These are phyloP conservation scores for Lolium perenne DNA, from an alignment of 176 grass and related monocot species.

Conservation along the genomic window DNA sequence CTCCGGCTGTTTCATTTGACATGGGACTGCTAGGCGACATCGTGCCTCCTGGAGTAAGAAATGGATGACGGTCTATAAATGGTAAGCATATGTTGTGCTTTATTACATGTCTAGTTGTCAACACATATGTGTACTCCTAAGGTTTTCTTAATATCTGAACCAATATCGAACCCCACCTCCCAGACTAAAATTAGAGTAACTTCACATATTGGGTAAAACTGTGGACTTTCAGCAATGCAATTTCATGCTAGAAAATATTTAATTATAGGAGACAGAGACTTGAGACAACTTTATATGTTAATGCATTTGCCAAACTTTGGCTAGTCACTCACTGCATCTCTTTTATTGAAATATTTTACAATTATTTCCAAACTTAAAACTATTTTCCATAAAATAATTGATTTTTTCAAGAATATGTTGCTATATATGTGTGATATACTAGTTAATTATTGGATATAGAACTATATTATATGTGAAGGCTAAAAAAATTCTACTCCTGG, in stretches of 20 bases:
- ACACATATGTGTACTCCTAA: background rate
- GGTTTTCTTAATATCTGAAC: background rate
- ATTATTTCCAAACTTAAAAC: background rate
- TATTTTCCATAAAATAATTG: background rate
- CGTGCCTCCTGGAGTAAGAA: constrained; percentile 73
- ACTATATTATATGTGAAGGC: background rate
- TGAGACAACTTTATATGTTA: background rate
- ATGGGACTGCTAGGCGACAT: constrained; percentile 81
- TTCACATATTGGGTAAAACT: background rate
- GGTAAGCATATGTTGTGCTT: constrained; percentile 23
- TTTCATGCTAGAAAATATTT: background rate
- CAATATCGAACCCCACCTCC: background rate
- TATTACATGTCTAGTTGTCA: too few species aligned
- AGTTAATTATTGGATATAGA: background rate
- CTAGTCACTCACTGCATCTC: background rate
- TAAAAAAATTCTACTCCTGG: too few species aligned
- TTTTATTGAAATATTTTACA: background rate
- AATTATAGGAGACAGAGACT: background rate
- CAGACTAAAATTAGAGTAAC: background rate
- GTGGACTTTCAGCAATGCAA: background rate
- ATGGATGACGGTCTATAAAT: constrained; percentile 47
- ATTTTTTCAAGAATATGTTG: background rate
- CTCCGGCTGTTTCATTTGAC: constrained; percentile 35
- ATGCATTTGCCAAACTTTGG: background rate
- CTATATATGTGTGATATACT: background rate